A percentile compares a stretch with the other conserved stretches of the same genome.
These are phyloP conservation scores for Selaginella tamariscina DNA, from an alignment of 75 land plant genomes.

Conservation along the genomic window DNA sequence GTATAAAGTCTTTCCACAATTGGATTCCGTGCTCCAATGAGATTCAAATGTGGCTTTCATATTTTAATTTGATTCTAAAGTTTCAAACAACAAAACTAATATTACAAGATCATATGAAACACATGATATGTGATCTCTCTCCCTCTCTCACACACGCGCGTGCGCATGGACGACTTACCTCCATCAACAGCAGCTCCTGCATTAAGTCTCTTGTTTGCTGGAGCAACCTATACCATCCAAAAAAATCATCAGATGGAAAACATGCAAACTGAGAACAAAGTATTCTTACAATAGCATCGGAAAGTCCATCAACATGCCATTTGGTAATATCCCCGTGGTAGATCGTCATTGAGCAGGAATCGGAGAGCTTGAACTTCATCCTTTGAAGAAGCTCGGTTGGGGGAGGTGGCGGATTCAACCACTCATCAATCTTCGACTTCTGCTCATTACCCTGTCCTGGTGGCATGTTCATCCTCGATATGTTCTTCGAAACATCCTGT, in stretches of 20 bases:
- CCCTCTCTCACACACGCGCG: too few relatives aligned
- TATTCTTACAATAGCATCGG: not conserved
- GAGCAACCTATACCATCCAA: not conserved
- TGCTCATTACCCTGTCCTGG: not conserved
- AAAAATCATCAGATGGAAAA: not conserved
- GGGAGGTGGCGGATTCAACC: not conserved
- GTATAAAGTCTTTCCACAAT: too few relatives aligned
- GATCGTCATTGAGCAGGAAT: not conserved
- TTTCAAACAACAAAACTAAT: not conserved
- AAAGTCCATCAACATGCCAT: not conserved
- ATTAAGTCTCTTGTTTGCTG: not conserved
- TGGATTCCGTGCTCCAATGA: too few relatives aligned
- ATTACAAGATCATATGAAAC: not conserved
- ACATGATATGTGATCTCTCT: too few relatives aligned
- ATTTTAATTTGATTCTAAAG: too few relatives aligned
- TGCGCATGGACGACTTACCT: too few relatives aligned
- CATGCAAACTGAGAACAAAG: not conserved
- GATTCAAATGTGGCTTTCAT: too few relatives aligned
- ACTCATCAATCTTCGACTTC: not conserved
- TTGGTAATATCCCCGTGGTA: not conserved
- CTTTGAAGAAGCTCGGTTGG: not conserved
- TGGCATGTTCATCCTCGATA: not conserved
- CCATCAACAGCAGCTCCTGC: not conserved
- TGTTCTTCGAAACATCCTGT: not conserved
- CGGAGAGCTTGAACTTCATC: constrained; percentile 1